Evolutionary conservation across 257 asterid genomes (phyloP), one percentile per base, ranked within the genome.

Genomic region (Nyctanthes arbortristis): DNA sequence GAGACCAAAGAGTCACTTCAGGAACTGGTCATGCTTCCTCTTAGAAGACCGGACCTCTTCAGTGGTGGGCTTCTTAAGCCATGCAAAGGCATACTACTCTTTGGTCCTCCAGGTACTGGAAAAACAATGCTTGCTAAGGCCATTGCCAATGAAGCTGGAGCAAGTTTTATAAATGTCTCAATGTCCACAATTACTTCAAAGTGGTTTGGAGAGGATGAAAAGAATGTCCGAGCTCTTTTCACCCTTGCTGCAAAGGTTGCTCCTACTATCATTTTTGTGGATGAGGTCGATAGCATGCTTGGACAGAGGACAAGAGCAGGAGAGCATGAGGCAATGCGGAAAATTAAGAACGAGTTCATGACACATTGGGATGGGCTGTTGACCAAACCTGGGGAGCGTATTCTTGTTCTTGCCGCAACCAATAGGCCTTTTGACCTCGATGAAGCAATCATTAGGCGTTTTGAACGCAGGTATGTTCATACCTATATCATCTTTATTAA

Each of bases 101-200:
- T 93, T 56, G 97, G 98, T 16, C 98, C 98, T 57, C 98, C 98
- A 2, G 98, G 97, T 37, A 93, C 98, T 0, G 98, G 98, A 28
- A 93, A 93, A 74, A 93, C 98, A 24, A 93, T 93, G 98, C 88
- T 93, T 14, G 98, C 98, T 28, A 93, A 93, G 81, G 98, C 98
- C n/a, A n/a, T n/a, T n/a, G n/a, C n/a, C n/a, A n/a, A n/a, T n/a
- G n/a, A n/a, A n/a, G n/a, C n/a, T n/a, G n/a, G n/a, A n/a, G n/a
- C n/a, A n/a, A n/a, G n/a, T n/a, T n/a, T n/a, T n/a, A n/a, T n/a
- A n/a, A n/a, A n/a, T n/a, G n/a, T n/a, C n/a, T n/a, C n/a, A n/a
- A n/a, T n/a, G n/a, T n/a, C n/a, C n/a, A n/a, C n/a, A 68, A 93
- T 93, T 25, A 90, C 98, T 59, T 93, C 98, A 7, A 93, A 93